phyloP scores from a whole-genome alignment of 2,329 filamentous ascomycete genomes.

The Aspergillus sp. region DNA sequence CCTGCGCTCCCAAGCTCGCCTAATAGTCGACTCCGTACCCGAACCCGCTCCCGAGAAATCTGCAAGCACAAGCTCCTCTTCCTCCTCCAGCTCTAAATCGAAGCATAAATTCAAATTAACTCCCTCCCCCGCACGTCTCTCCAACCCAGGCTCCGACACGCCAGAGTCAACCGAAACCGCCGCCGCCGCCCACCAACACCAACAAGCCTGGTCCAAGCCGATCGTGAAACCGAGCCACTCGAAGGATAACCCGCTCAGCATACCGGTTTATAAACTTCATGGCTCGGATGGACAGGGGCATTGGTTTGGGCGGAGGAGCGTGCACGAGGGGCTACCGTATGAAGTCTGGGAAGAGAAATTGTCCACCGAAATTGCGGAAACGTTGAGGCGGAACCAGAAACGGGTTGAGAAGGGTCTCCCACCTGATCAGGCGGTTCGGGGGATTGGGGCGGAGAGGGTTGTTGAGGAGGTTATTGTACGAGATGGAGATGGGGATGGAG shows the following conservation, averaged over 20 bases:
- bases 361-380: slow-evolving; percentile 76
- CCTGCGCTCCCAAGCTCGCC: slow-evolving; percentile 67
- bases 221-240: slow-evolving; percentile 56
- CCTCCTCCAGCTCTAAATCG: not conserved
- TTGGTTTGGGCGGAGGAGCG: slow-evolving; percentile 85
- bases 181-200: slow-evolving; percentile 50
- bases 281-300: slow-evolving; percentile 78
- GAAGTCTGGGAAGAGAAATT: slow-evolving; percentile 75
- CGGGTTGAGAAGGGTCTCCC: slow-evolving; percentile 66
- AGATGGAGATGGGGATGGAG: slow-evolving; percentile 30
- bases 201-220: slow-evolving; percentile 82
- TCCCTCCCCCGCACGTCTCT: slow-evolving; percentile 51
- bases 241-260: slow-evolving; percentile 72
- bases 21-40: slow-evolving; percentile 76
- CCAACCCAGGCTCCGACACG: too few relatives aligned
- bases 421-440: slow-evolving; percentile 75
- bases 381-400: slow-evolving; percentile 67
- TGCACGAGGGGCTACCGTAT: slow-evolving; percentile 77
- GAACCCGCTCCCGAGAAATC: slow-evolving; percentile 39
- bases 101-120: slow-evolving; percentile 34
- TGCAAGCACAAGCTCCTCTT: not conserved
- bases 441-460: slow-evolving; percentile 77
- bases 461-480: slow-evolving; percentile 64
- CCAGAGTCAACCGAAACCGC: slow-evolving; percentile 42
- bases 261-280: slow-evolving; percentile 76